These are phyloP conservation scores for Populus hybrid DNA, from an alignment of 441 rosid genomes.

Conservation along the genomic window DNA sequence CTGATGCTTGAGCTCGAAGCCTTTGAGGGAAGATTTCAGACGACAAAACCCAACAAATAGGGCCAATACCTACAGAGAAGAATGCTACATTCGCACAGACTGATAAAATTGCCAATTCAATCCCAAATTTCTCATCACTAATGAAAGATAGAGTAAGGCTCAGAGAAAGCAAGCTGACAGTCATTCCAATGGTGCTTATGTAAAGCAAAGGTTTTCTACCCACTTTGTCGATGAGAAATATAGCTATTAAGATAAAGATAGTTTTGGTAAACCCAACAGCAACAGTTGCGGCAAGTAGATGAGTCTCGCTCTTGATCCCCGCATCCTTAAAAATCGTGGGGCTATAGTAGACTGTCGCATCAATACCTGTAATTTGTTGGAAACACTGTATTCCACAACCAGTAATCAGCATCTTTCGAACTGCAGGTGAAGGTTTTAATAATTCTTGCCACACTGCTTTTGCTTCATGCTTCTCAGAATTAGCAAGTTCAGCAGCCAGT, in stretches of 20 bases:
- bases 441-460: constrained; percentile 71
- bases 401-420: constrained; percentile 60
- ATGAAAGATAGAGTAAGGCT: constrained; percentile 48
- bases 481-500: constrained; percentile 48
- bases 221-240: constrained; percentile 59
- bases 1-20: constrained; percentile 80
- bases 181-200: constrained; percentile 85
- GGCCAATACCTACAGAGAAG: constrained; percentile 86
- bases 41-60: constrained; percentile 81
- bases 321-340: constrained; percentile 66
- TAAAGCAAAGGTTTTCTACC: constrained; percentile 84
- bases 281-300: constrained; percentile 77
- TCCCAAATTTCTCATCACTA: constrained; percentile 46
- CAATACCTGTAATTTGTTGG: constrained; percentile 82
- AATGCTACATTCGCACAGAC: constrained; percentile 89
- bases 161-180: constrained; percentile 52
- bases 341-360: constrained; percentile 86
- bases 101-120: constrained; percentile 47
- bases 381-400: constrained; percentile 90
- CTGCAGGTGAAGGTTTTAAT: constrained; percentile 62
- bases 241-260: constrained; percentile 64
- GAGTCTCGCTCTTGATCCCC: constrained; percentile 59
- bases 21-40: constrained; percentile 81
- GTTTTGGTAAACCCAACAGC: constrained; percentile 82
- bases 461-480: constrained; percentile 26